A percentile compares a stretch with the other conserved stretches of the same genome.
Conservation (phyloP, 768 basidiomycete genomes). For the Pleurotus cornucopiae region DNA sequence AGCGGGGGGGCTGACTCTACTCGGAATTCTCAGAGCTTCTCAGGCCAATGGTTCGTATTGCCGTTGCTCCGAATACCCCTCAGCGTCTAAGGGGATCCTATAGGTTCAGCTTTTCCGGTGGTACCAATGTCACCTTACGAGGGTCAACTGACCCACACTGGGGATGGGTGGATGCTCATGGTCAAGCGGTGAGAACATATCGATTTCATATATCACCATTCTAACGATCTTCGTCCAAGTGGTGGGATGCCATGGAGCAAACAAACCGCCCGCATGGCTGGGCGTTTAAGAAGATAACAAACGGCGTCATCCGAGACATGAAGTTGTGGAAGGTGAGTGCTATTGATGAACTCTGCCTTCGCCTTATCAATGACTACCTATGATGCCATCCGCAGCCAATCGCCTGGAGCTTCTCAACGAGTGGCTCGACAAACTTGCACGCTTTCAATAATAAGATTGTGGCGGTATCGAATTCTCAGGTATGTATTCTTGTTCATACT, state of each 20-base stretch:
- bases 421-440: constrained; percentile 44
- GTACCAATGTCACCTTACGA: constrained; percentile 54
- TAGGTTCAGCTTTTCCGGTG: constrained; percentile 53
- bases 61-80: neutral
- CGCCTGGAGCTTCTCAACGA: constrained; percentile 56
- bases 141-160: constrained; percentile 50
- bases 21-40: constrained; percentile 28
- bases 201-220: neutral
- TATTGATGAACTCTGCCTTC: too few species aligned
- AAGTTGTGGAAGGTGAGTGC: constrained; percentile 47
- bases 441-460: constrained; percentile 52
- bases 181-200: constrained; percentile 38
- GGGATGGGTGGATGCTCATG: constrained; percentile 66
- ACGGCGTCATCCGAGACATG: constrained; percentile 53
- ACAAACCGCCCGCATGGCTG: constrained; percentile 53
- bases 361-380: too few species aligned
- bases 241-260: constrained; percentile 55
- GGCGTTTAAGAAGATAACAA: constrained; percentile 47
- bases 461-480: constrained; percentile 43
- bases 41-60: constrained; percentile 38
- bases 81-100: neutral
- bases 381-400: constrained; percentile 35
- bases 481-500: constrained; percentile 8
- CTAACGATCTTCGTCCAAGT: constrained; percentile 26
- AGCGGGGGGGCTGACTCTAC: neutral